Evolutionary conservation across 2,329 filamentous ascomycete species (phyloP), one percentile per base, ranked within the genome.

Genomic region (Fusarium annulatum): DNA sequence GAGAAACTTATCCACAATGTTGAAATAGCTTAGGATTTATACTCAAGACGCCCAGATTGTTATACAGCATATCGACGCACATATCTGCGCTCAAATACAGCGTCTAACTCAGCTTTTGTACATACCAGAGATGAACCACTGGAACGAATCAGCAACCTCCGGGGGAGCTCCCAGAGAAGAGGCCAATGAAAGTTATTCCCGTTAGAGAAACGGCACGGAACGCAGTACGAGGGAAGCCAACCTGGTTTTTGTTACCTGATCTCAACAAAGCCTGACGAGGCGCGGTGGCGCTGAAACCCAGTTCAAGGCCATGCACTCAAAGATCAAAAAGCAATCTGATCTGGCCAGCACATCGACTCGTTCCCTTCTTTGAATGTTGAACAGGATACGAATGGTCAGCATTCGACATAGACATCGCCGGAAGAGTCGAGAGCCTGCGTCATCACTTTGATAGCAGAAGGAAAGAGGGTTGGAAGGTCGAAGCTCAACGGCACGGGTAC

Each of bases 161-260:
- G 71, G 62, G 16, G 12, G 5, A 12, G 3, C n/a, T 42, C 9
- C 42, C 39, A 23, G 15, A 19, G 16, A 18, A 15, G 23, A 21
- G 18, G 10, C 68, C 69, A 72, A 72, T 64, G 26, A 58, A 18
- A 15, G 45, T 43, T 30, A 8, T 42, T 42, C 42, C 43, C 43
- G 49, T 68, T 65, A 8, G 46, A 43, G 33, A 72, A 67, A 68
- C 36, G 46, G 68, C 46, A 64, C 46, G 43, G 59, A 71, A 71
- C 68, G 69, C 43, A 55, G 46, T n/a, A 56, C 59, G 52, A 63
- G 39, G 36, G 45, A 65, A 65, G 23, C 49, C 52, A 39, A 49
- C 43, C 34, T 51, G 33, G 34, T 23, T 51, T 36, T 51, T 28
- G 33, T 59, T n/a, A 19, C 41, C 55, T 46, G 42, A 39, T 62